Base-by-base conservation (phyloP, 805 yeast species). In the Ogataea saltuana region DNA sequence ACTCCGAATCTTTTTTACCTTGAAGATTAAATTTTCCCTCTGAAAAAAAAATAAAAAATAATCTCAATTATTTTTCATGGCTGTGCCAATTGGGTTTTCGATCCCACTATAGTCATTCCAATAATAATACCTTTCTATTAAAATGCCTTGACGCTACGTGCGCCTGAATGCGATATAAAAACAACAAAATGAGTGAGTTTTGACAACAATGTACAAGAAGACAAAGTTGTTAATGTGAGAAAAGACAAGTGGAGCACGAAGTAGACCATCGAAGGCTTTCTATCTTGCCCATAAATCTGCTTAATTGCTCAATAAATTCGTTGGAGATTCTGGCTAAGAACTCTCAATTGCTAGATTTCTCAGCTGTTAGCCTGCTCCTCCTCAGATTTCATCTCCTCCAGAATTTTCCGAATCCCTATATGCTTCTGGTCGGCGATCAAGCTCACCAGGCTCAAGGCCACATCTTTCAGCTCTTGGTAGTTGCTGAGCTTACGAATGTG, bases 391-490 rank as follows among this genome's bases (percentile, higher is more conserved):
- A 80, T 73, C 53, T 82, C 85, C 11, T 71, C 67, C 52, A 80
- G 61, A 6, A 81, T 71, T 27, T 73, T 79, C 10, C 64, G 60
- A 4, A 77, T 56, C 33, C 72, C 66, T 20, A 75, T 63, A 19
- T 70, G 64, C 45, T 78, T 68, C 46, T 80, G 83, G 39, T 77
- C 80, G 0, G 87, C 84, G 23, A 83, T 79, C 67, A 80, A 59
- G 30, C 76, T 74, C 9, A 80, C 73, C 47, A 84, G 57, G 6
- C 75, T 71, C 41, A 81, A 54, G 0, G 87, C 85, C 2, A 72
- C 69, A 55, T 83, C 89, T 53, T 77, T 74, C 18, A 84, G 61
- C 46, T 81, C 87, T 53, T 83, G 80, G 60, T 83, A 84, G 41
- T 67, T 63, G 48, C 79, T 78, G 29, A 83, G 60, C 39, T 70